Base-by-base conservation (phyloP, 805 yeast species). In the Candida golubevii region DNA sequence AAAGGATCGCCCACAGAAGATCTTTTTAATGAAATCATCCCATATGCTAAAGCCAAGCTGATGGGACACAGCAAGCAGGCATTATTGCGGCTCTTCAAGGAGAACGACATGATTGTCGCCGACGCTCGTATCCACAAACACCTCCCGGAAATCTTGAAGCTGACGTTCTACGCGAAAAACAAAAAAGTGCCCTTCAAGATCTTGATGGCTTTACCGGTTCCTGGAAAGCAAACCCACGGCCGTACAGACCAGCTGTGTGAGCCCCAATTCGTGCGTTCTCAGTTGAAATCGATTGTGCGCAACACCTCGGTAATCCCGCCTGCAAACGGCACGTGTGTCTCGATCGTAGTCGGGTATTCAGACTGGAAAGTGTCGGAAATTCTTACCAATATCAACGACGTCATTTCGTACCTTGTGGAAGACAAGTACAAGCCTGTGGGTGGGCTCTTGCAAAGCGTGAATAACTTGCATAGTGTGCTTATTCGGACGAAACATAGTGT, bases 181-280 rank as follows among this genome's bases (percentile, higher is more conserved):
- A 82, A 79, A 53, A 83, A 80, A 53, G 67, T 82, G 13, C 95
- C 95, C 2, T 76, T 73, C 50, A 77, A 83, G 72, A 59, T 86
- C 4, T 83, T 82, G 56, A 75, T 85, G 82, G 79, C 65, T 12
- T 60, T 46, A 54, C 72, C 74, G 27, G 50, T 57, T 47, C 47
- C 67, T 38, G 57, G 62, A 45, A 65, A 60, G 40, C 60, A 69
- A 8, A 67, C 71, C 34, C 76, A 78, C 46, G 57, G 74, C 33
- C 75, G 76, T 54, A 45, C 39, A 9, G 79, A 73, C 45, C 83
- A 80, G 46, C 67, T 78, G 44, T 78, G 87, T 48, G 93, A 88
- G 49, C 75, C 85, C 0, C 71, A 72, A 36, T 84, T 77, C 55
- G 80, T 88, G 3, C 68, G 72, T 46, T 73, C 75, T 7, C 96